Evolutionary conservation across 192 early-diverging fungal genomes (phyloP), one percentile per base, ranked within the genome.

Genomic region (Coemansia javaensis): DNA sequence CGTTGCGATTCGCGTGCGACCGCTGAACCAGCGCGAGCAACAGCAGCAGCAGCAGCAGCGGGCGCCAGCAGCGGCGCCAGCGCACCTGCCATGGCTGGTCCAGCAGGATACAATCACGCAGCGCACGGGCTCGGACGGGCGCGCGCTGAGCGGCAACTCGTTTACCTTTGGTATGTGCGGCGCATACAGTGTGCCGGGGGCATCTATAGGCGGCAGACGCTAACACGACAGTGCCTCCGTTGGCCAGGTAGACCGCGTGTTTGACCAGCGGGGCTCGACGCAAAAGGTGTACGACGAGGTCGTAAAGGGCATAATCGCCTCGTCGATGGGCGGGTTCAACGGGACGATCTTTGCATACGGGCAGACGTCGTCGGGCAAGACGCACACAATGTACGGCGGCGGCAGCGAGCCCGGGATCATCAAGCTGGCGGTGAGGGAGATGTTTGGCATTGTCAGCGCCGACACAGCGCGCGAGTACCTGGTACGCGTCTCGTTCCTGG

Each of bases 291-390:
- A 75, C 46, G 55, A 71, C 18, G 55, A 62, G n/a, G 56, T 66
- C 32, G 77, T 80, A 21, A 67, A 79, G 56, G 58, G 71, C 33
- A 81, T 85, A 4, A 79, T 86, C 17, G 46, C 59, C 21, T 77
- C 77, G 10, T 70, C 89, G 4, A 93, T 95, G 93, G 82, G 86
- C 22, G 95, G 95, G 7, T 93, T 90, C 58, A 96, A 98, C 64
- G 92, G 93, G 23, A 96, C 94, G 3, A 90, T 98, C 3, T 98
- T 98, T 79, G 93, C 96, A 4, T 98, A 98, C 74, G 96, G 96
- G 15, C 94, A 97, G 65, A 99, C 96, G 8, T 87, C 92, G 7
- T 89, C 86, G 8, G 96, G 96, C 36, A 99, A 99, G 59, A 97
- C 96, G 0, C 77, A 79, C 47, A 75, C 77, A 10, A 88, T 88